A percentile compares a stretch with the other conserved stretches of the same genome.
phyloP scores from a whole-genome alignment of 768 basidiomycete genomes.

The Collybia sp. region DNA sequence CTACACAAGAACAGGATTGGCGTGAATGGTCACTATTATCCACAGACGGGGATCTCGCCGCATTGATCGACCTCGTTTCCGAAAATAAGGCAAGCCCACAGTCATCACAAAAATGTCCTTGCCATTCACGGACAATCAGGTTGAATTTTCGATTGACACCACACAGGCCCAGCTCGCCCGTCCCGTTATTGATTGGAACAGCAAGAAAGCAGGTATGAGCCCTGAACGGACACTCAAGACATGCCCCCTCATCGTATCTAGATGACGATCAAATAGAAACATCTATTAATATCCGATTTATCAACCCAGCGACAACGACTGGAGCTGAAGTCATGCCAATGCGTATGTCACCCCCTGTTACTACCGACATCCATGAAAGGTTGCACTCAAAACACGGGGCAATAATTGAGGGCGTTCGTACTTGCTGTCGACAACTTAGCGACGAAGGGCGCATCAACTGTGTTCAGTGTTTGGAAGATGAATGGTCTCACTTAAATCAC shows the following conservation, averaged over 20 bases:
- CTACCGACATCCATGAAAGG: too few species aligned
- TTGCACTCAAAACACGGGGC: too few species aligned
- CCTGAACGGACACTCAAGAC: constrained; percentile 5
- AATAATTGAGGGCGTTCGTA: constrained; percentile 28
- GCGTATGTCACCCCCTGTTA: too few species aligned
- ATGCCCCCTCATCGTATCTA: constrained; percentile 19
- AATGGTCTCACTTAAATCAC: constrained; percentile 25
- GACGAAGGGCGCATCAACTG: constrained; percentile 37
- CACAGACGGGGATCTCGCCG: constrained; percentile 76
- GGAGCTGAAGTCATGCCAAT: too few species aligned
- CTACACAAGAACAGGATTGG: constrained; percentile 46
- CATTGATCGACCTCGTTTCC: constrained; percentile 77
- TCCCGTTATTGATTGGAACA: constrained; percentile 70
- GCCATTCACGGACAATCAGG: constrained; percentile 31
- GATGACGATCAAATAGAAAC: constrained; percentile 88
- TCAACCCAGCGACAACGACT: constrained; percentile 9
- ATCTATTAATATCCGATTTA: constrained; percentile 43
- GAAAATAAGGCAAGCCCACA: constrained; percentile 55
- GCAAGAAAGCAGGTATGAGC: constrained; percentile 76
- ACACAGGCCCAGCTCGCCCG: constrained; percentile 53
- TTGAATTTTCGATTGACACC: constrained; percentile 71
- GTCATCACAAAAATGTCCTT: background rate
- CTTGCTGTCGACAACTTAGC: constrained; percentile 40
- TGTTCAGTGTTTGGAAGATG: constrained; percentile 37
- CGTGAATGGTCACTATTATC: constrained; percentile 79